Conservation (phyloP, 2,329 filamentous ascomycete species). For the Trichoderma gracile region DNA sequence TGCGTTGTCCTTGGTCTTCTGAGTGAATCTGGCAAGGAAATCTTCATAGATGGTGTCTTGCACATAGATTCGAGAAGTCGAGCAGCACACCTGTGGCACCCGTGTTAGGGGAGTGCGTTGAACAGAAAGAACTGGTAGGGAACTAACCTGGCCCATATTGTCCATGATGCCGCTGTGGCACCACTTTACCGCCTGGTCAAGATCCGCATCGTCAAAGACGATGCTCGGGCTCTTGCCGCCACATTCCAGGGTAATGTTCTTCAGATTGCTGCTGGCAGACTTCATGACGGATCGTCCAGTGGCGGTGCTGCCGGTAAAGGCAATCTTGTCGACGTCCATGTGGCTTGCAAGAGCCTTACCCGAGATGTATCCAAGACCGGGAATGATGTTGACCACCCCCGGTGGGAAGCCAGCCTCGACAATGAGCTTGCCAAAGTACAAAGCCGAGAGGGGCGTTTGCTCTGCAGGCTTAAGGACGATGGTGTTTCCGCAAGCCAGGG, state of each 20-base stretch:
- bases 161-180: slow-evolving; percentile 45
- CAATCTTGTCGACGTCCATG: slow-evolving; percentile 24
- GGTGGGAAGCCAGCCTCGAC: slow-evolving; percentile 16
- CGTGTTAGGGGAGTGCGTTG: neutral
- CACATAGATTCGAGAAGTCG: slow-evolving; percentile 41
- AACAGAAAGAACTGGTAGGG: neutral
- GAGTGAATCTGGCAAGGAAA: slow-evolving; percentile 44
- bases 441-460: slow-evolving; percentile 52
- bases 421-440: slow-evolving; percentile 18
- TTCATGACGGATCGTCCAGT: slow-evolving; percentile 60
- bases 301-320: slow-evolving; percentile 19
- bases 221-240: slow-evolving; percentile 57
- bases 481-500: slow-evolving; percentile 66
- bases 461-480: slow-evolving; percentile 70
- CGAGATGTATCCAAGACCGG: slow-evolving; percentile 10
- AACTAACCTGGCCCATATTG: slow-evolving; percentile 61
- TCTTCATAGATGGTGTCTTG: slow-evolving; percentile 39
- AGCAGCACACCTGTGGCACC: neutral
- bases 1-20: slow-evolving; percentile 42
- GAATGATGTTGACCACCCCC: slow-evolving; percentile 24
- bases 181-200: slow-evolving; percentile 21
- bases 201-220: slow-evolving; percentile 21
- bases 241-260: slow-evolving; percentile 75
- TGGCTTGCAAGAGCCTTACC: slow-evolving; percentile 17
- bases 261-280: slow-evolving; percentile 72